Base-by-base conservation (phyloP, 495 filamentous ascomycete species). In the Lasiosphaeria ovina region DNA sequence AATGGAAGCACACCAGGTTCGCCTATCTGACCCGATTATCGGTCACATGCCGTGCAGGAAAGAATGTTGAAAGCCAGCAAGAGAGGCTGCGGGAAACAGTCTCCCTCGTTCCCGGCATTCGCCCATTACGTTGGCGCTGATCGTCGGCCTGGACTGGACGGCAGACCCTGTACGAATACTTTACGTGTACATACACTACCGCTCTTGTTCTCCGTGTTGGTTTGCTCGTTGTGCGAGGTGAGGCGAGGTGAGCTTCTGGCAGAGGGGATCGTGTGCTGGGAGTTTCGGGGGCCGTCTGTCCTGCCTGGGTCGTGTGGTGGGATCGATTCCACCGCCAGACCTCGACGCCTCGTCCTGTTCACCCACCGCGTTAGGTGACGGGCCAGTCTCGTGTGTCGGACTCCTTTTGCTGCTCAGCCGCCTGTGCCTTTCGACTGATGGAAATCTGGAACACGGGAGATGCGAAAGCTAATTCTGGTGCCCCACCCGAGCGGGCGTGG, bases 121-220 rank as follows among this genome's bases (percentile, higher is more conserved):
- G 57, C 61, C n/a, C n/a, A n/a, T n/a, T n/a, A n/a, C n/a, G 24
- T 62, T 67, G 55, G 61, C 64, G 59, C 52, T 64, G 61, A 67
- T 67, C 61, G 50, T 60, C 61, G 61, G 64, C 61, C 60, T 61
- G 58, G 51, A 59, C 58, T 53, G 50, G 55, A 59, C 50, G 49
- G 17, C 40, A 61, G 58, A 24, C 24, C 24, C 24, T 24, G 24
- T 24, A 24, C 24, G 2, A 24, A 24, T 24, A 24, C 24, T 24
- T 0, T 24, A 24, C 24, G 24, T 24, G 24, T 24, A 24, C 24
- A 24, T 24, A 24, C 24, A 24, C 24, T 24, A 24, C 24, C 24
- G 24, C 24, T 24, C 24, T 24, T 24, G 24, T 24, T 24, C 24
- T 24, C 24, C 24, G 24, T 24, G 0, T 24, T 24, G 2, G 24